These are phyloP conservation scores for Rubroshorea leprosula DNA, from an alignment of 345 rosid genomes.

Conservation along the genomic window DNA sequence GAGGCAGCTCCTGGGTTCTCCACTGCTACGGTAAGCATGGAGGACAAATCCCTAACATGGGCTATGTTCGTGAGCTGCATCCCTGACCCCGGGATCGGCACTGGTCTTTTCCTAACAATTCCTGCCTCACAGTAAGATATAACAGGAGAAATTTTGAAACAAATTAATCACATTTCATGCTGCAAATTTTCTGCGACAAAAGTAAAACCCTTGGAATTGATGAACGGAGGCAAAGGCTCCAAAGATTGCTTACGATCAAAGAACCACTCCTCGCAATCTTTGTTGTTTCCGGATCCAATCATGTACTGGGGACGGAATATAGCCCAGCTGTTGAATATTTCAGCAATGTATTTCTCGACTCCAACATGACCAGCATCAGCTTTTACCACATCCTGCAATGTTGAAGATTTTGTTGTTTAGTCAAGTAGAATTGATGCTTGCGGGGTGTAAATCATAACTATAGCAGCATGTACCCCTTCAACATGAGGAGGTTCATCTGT, in stretches of 20 bases:
- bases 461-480: slow-evolving; percentile 56
- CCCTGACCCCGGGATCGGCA: slow-evolving; percentile 93
- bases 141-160: too few relatives aligned
- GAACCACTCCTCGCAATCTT: slow-evolving; percentile 99
- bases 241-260: slow-evolving; percentile 55
- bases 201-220: background rate
- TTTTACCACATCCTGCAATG: slow-evolving; percentile 67
- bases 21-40: slow-evolving; percentile 76
- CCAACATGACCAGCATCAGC: slow-evolving; percentile 79
- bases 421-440: background rate
- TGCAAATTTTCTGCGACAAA: background rate
- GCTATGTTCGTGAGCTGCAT: slow-evolving; percentile 82
- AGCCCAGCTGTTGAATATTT: slow-evolving; percentile 58
- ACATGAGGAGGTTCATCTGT: slow-evolving; percentile 91
- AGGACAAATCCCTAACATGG: slow-evolving; percentile 81
- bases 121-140: slow-evolving; percentile 33
- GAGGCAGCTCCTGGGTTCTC: slow-evolving; percentile 65
- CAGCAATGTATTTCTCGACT: slow-evolving; percentile 80
- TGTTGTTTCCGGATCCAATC: slow-evolving; percentile 97
- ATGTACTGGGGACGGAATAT: slow-evolving; percentile 87
- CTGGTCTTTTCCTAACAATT: slow-evolving; percentile 77
- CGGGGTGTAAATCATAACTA: too few relatives aligned
- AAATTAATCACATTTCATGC: background rate
- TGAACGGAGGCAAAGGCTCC: too few relatives aligned
- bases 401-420: slow-evolving; percentile 1